Percentiles rank a stretch among this genome's conserved stretches.
Conservation (phyloP, 257 asterid genomes). For the Solanum medicagineum region DNA sequence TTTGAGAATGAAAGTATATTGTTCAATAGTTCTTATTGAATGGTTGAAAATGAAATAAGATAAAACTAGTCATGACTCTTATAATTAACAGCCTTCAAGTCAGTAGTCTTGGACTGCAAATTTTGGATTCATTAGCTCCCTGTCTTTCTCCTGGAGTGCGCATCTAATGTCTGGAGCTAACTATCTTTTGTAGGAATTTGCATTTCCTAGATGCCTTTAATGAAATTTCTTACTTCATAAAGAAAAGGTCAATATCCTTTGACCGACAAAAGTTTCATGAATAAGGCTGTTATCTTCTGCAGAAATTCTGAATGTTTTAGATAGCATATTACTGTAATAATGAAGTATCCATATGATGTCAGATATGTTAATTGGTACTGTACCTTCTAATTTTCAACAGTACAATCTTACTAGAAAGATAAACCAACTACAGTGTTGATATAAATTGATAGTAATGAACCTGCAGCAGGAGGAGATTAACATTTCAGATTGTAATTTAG, state of each 20-base stretch:
- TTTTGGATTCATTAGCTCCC: background rate
- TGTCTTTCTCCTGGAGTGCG: background rate
- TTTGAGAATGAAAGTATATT: background rate
- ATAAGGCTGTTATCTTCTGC: background rate
- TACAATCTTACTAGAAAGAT: background rate
- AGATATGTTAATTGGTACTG: background rate
- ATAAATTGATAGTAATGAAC: background rate
- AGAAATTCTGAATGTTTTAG: background rate
- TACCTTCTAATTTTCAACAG: background rate
- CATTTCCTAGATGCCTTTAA: background rate
- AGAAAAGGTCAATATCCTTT: background rate
- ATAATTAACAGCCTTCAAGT: background rate
- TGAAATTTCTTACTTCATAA: background rate
- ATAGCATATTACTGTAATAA: background rate
- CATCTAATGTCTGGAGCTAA: background rate
- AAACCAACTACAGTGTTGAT: background rate
- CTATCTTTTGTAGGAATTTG: background rate
- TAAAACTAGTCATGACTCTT: background rate
- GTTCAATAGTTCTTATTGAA: background rate
- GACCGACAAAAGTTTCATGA: background rate
- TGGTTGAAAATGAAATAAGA: background rate
- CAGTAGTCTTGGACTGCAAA: background rate
- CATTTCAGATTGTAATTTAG: background rate
- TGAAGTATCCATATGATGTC: background rate
- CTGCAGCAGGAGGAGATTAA: background rate